Percentiles rank a stretch among this genome's conserved stretches.
phyloP scores from a whole-genome alignment of 345 rosid genomes.

The Noccaea caerulescens region DNA sequence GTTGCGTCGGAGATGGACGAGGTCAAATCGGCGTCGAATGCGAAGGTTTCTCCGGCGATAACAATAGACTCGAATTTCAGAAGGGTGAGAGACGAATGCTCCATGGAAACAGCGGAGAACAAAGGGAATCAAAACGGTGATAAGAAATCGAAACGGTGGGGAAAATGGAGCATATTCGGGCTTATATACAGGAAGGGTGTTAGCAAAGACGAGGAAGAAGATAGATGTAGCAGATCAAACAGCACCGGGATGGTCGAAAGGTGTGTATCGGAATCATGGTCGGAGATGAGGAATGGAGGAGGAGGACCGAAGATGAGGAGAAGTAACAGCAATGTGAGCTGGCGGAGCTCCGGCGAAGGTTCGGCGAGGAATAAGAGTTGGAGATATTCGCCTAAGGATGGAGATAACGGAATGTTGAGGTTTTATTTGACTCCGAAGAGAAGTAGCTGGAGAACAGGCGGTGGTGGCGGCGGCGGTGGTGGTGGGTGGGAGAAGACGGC shows the following conservation, averaged over 20 bases:
- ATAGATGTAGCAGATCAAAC: constrained; percentile 63
- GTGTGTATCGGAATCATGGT: constrained; percentile 88
- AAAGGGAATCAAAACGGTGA: constrained; percentile 53
- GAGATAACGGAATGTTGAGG: constrained; percentile 80
- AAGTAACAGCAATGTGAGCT: constrained; percentile 95
- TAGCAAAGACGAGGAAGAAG: constrained; percentile 60
- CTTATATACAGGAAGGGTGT: constrained; percentile 68
- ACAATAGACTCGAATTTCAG: constrained; percentile 61
- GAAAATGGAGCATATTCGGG: constrained; percentile 87
- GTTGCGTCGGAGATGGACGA: constrained; percentile 82
- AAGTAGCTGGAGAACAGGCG: constrained; percentile 52
- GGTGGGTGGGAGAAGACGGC: constrained; percentile 57
- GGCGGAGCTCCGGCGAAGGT: constrained; percentile 68
- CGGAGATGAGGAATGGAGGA: constrained; percentile 62
- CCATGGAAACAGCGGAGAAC: constrained; percentile 42
- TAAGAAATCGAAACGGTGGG: constrained; percentile 84
- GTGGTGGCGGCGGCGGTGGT: constrained; percentile 35
- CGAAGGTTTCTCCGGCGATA: constrained; percentile 68
- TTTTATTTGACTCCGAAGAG: constrained; percentile 75
- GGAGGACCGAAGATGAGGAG: constrained; percentile 69
- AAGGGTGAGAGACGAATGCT: constrained; percentile 69
- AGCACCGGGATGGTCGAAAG: constrained; percentile 79
- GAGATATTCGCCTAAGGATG: constrained; percentile 67
- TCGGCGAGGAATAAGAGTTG: constrained; percentile 73
- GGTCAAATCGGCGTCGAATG: constrained; percentile 62